Evolutionary conservation across 176 grass and related monocot genomes (phyloP).

Genomic region (Musa acuminata): DNA sequence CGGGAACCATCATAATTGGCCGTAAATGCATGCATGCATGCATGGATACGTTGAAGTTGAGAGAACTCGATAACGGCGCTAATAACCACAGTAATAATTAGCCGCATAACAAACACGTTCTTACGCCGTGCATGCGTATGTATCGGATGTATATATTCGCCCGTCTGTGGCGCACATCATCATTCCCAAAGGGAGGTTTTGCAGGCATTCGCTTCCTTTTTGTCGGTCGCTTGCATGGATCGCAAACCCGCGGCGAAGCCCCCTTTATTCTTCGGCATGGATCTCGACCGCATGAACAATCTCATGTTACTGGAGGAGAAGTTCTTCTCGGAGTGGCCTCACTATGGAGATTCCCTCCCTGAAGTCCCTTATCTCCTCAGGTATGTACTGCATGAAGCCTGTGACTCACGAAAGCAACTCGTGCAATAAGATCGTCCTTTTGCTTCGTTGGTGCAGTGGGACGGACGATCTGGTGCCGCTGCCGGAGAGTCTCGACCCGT

Average conservation of each 20-base stretch:
- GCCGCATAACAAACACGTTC: neutral
- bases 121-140: too few species aligned
- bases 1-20: slow-evolving; percentile 2
- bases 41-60: neutral
- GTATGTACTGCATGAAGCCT: neutral
- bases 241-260: too few species aligned
- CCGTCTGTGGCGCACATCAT: neutral
- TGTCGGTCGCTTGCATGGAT: too few species aligned
- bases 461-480: neutral
- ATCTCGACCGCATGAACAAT: neutral
- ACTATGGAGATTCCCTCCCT: neutral
- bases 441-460: neutral
- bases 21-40: slow-evolving; percentile 14
- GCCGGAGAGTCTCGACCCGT: neutral
- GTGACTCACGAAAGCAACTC: too few species aligned
- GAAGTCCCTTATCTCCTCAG: neutral
- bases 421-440: neutral
- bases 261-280: neutral
- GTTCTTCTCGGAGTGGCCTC: too few species aligned
- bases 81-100: neutral
- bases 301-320: neutral
- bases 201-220: too few species aligned
- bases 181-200: neutral
- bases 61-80: neutral
- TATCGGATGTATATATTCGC: neutral